Base-by-base conservation (phyloP, 2,329 filamentous ascomycete genomes). In the Ophiostoma novo-ulmi region DNA sequence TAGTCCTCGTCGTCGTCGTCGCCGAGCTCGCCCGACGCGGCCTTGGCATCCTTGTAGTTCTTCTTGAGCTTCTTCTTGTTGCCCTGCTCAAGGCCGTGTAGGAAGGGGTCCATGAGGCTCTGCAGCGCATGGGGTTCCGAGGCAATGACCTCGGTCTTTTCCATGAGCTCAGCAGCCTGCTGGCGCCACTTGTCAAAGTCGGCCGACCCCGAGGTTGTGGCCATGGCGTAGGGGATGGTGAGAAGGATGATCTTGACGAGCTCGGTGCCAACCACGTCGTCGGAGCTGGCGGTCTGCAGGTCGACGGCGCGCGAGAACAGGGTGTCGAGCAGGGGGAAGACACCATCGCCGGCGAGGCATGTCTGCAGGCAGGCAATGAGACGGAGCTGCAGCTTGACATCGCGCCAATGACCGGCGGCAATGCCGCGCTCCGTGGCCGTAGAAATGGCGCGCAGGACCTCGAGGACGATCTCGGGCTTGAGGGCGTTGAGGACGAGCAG, bases 211-310 rank as follows among this genome's bases (percentile, higher is more conserved):
- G 91, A 90, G 0, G 89, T 87, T 2, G 91, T 88, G 11, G 89
- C 87, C 85, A 97, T 89, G 70, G 93, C 85, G 79, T 98, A 99
- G 0, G 95, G 94, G 71, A 99, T 91, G 0, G 94, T 97, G 67
- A 97, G 87, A 64, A 98, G 87, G 74, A 99, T 97, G 75, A 97
- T 94, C 81, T 97, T 98, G 79, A 97, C 93, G 44, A 99, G 87
- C 81, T 98, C 95, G 61, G 96, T 89, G 67, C 88, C 88, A 73
- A 90, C 87, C 80, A 95, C 93, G 81, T 98, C 94, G 76, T 97
- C 94, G 20, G 92, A 94, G 76, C 92, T 96, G 8, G 92, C 91
- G 55, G 93, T 97, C 82, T 98, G 94, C 73, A 97, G 83, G 79
- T 97, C 93, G 11, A 93, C 93, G n/a, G 95, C 94, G 69, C 93